Conservation (phyloP, 1,284 basidiomycete species). For the Ceratorhiza oryzae-sativae region DNA sequence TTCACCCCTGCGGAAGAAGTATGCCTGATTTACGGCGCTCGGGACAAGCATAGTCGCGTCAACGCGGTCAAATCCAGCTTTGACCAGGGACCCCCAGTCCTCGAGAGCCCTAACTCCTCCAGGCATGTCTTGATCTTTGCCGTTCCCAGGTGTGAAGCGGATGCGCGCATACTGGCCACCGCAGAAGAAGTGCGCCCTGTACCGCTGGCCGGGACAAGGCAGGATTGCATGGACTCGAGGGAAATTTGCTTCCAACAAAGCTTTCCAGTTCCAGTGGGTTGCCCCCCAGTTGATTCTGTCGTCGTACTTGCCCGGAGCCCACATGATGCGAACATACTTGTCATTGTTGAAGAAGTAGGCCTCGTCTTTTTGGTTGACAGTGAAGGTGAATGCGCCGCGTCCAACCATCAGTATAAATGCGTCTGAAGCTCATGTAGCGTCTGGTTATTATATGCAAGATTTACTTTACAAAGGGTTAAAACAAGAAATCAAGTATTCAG, state of each 20-base stretch:
- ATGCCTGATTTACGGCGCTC: constrained; percentile 4
- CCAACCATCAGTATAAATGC: constrained; percentile 23
- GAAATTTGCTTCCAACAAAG: constrained; percentile 12
- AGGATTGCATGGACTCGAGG: constrained; percentile 10
- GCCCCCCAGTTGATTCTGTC: neutral
- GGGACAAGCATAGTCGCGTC: constrained; percentile 23
- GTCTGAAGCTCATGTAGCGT: too few species aligned
- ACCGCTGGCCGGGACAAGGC: neutral
- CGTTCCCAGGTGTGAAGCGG: neutral
- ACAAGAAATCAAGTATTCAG: too few species aligned
- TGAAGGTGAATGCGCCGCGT: constrained; percentile 10
- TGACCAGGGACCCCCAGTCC: constrained; percentile 5
- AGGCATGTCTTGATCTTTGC: neutral
- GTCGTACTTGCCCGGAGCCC: constrained; percentile 5
- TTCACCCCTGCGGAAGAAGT: constrained; percentile 13
- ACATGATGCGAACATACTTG: constrained; percentile 15
- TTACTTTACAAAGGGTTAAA: too few species aligned
- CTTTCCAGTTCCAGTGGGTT: neutral
- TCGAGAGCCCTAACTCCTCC: neutral
- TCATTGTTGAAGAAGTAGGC: constrained; percentile 25
- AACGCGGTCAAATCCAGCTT: constrained; percentile 2
- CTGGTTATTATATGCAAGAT: too few species aligned
- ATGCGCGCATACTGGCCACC: constrained; percentile 10
- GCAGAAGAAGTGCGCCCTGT: constrained; percentile 24
- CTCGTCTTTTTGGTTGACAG: neutral